Evolutionary conservation across 2,329 filamentous ascomycete genomes (phyloP).

Genomic region (Beauveria brongniartii): DNA sequence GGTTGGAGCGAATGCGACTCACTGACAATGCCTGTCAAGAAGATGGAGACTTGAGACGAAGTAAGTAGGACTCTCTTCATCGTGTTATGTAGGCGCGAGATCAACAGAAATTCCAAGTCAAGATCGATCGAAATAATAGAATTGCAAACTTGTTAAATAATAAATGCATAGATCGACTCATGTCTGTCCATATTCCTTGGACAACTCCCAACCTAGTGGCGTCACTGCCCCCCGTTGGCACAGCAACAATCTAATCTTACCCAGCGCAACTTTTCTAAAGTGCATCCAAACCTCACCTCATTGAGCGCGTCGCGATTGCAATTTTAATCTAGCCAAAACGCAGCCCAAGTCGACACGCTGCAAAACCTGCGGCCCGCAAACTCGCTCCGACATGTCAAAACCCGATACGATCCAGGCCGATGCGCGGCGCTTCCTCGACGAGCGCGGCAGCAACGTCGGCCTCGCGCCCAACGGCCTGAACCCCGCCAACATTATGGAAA

Average conservation of each 20-base stretch:
- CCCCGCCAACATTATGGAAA: slow-evolving; percentile 92
- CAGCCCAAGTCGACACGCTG: slow-evolving; percentile 4
- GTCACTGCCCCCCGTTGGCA: slow-evolving; percentile 24
- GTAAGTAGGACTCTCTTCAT: slow-evolving; percentile 51
- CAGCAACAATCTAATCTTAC: slow-evolving; percentile 38
- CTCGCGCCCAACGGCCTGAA: slow-evolving; percentile 83
- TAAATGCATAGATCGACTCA: not conserved
- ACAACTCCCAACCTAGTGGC: not conserved
- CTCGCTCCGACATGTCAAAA: slow-evolving; percentile 24
- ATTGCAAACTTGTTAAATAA: not conserved
- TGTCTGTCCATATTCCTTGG: not conserved
- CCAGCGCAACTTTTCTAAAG: slow-evolving; percentile 10
- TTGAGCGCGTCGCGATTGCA: not conserved
- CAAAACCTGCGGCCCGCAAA: not conserved
- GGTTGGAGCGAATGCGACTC: slow-evolving; percentile 23
- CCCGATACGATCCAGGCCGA: slow-evolving; percentile 63
- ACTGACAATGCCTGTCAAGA: slow-evolving; percentile 58
- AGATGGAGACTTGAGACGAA: slow-evolving; percentile 61
- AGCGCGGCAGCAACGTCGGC: slow-evolving; percentile 69
- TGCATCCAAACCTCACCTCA: slow-evolving; percentile 10
- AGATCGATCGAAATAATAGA: not conserved
- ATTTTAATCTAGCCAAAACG: not conserved
- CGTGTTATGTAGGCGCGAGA: not conserved
- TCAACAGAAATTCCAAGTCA: not conserved
- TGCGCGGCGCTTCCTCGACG: slow-evolving; percentile 75